Conservation (phyloP, 805 yeast genomes). For the Saturnispora silvae region DNA sequence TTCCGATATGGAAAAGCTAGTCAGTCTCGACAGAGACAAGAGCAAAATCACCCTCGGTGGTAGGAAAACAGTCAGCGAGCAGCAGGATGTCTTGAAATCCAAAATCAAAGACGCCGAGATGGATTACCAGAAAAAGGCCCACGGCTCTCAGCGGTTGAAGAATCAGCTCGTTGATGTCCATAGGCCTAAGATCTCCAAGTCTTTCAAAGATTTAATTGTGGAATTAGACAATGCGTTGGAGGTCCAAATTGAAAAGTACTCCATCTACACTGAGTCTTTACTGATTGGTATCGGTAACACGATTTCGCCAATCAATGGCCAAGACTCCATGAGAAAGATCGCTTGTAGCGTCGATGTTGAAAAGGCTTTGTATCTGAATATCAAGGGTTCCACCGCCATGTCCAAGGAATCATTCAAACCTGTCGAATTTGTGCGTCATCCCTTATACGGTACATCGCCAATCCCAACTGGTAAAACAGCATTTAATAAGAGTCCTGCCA, state of each 20-base stretch:
- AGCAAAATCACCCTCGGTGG: slow-evolving; percentile 75
- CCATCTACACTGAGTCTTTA: slow-evolving; percentile 77
- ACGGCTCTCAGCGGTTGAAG: slow-evolving; percentile 60
- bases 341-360: slow-evolving; percentile 79
- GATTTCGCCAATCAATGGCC: slow-evolving; percentile 56
- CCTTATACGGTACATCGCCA: slow-evolving; percentile 35
- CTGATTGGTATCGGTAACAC: slow-evolving; percentile 78
- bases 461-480: background rate
- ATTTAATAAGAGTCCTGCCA: background rate
- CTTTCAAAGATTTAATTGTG: slow-evolving; percentile 63
- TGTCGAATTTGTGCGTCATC: slow-evolving; percentile 62
- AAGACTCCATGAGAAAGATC: slow-evolving; percentile 56
- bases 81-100: slow-evolving; percentile 76
- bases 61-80: slow-evolving; percentile 70
- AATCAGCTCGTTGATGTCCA: slow-evolving; percentile 60
- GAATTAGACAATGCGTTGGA: slow-evolving; percentile 87
- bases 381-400: slow-evolving; percentile 26
- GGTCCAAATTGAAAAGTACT: slow-evolving; percentile 78
- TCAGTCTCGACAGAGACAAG: slow-evolving; percentile 68
- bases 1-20: slow-evolving; percentile 75
- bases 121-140: slow-evolving; percentile 74
- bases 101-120: slow-evolving; percentile 79
- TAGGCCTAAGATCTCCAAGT: slow-evolving; percentile 67
- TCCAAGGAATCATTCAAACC: slow-evolving; percentile 40
- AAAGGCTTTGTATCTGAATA: slow-evolving; percentile 62